Evolutionary conservation across 2,329 filamentous ascomycete species (phyloP), one percentile per base, ranked within the genome.

Genomic region (Trichoderma semiorbis): DNA sequence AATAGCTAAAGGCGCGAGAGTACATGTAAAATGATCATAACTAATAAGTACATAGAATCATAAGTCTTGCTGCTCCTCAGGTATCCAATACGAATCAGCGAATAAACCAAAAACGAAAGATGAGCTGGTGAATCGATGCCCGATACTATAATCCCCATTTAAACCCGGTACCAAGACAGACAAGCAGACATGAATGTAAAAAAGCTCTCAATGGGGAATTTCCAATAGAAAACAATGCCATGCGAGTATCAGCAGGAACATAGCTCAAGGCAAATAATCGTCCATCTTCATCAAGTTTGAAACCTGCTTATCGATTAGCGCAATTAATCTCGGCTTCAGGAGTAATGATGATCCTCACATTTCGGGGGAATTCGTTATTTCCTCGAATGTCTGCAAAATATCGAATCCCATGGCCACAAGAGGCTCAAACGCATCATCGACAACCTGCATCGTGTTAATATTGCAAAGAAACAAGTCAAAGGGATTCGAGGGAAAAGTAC

Each of bases 381-480:
- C 93, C 77, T 97, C 93, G 80, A 94, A 97, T 53, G 87, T 91
- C 81, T 95, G 92, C 74, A 94, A 83, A 58, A 93, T 88, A 74
- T 90, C 89, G 78, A 97, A 97, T 1, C 93, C 93, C 91, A 97
- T 93, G 0, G 89, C 89, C 70, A 90, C 85, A 72, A 97, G 83
- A 43, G 91, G 89, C 79, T 96, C 93, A 74, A 90, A 89, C 62
- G 90, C 89, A 68, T 92, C 91, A 77, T 94, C 92, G 73, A 83
- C 80, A 34, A 91, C 90, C 91, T 93, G 75, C 63, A 5, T 16
- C 24, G 11, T 8, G 64, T 80, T 72, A 80, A 73, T 50, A 26
- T 24, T 10, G 26, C 18, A 21, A 26, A 1, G 14, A 11, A 26
- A 3, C 2, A 32, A 62, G 18, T 55, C 30, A 47, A 60, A 30